phyloP scores from a whole-genome alignment of 2,329 filamentous ascomycete species.

The Penicillium polonicum region DNA sequence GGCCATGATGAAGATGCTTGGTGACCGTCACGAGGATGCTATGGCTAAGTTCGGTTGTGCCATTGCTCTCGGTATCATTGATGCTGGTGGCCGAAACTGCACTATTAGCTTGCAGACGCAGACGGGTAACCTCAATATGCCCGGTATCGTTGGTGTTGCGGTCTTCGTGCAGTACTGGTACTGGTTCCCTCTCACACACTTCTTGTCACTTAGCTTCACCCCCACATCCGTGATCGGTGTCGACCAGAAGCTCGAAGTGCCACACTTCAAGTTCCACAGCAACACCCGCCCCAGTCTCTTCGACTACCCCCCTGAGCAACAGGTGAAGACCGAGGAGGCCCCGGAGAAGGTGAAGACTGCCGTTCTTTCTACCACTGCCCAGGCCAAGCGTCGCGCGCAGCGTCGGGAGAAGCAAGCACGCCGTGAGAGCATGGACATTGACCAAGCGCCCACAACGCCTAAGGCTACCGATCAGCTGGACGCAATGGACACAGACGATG shows the following conservation, averaged over 20 bases:
- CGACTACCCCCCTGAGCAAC: conserved; percentile 95
- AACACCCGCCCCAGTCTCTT: conserved; percentile 93
- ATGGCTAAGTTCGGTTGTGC: conserved; percentile 99
- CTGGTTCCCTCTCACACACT: conserved; percentile 99
- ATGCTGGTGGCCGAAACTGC: conserved; percentile 96
- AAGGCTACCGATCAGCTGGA: conserved; percentile 64
- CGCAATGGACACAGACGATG: conserved; percentile 74
- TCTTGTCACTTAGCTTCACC: conserved; percentile 93
- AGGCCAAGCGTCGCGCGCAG: conserved; percentile 91
- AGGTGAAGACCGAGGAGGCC: conserved; percentile 90
- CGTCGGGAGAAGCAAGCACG: conserved; percentile 89
- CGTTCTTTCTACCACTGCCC: conserved; percentile 91
- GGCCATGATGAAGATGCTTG: conserved; percentile 88
- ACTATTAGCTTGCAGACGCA: conserved; percentile 97
- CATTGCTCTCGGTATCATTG: conserved; percentile 92
- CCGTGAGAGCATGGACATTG: conserved; percentile 93
- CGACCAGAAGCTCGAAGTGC: conserved; percentile 89
- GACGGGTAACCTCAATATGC: conserved; percentile 98
- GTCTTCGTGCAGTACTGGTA: conserved; percentile 99
- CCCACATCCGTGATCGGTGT: conserved; percentile 94
- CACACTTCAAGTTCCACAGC: conserved; percentile 92
- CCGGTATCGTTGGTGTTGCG: conserved; percentile 94
- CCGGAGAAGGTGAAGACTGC: conserved; percentile 93
- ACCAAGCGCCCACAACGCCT: conserved; percentile 72
- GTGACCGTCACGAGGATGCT: conserved; percentile 94